A percentile compares a stretch with the other conserved stretches of the same genome.
Conservation (phyloP, 192 early-diverging fungal species). For the Gryganskiella cystojenkinii region DNA sequence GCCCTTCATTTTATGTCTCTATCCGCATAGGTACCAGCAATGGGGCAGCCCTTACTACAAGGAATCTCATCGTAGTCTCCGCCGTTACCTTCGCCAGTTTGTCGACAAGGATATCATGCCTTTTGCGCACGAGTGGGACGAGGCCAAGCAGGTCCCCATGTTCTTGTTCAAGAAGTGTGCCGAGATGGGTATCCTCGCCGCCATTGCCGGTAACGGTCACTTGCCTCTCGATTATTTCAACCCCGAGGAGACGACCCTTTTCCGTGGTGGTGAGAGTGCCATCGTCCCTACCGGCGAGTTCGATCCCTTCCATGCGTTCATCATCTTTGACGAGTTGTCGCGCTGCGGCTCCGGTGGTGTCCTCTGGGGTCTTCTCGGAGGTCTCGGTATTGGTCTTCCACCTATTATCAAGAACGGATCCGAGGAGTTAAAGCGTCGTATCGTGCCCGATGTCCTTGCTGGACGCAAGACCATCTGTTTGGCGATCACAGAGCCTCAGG, state of each 20-base stretch:
- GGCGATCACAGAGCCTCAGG: conserved; percentile 82
- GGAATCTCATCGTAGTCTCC: conserved; percentile 72
- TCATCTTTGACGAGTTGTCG: conserved; percentile 82
- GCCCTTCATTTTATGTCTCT: not conserved
- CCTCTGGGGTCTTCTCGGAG: conserved; percentile 82
- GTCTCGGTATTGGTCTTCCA: conserved; percentile 80
- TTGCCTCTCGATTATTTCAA: conserved; percentile 41
- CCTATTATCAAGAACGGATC: conserved; percentile 78
- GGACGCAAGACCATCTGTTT: conserved; percentile 85
- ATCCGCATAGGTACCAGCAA: conserved; percentile 58
- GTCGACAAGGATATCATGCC: conserved; percentile 87
- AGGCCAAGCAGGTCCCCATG: conserved; percentile 80
- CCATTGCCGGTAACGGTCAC: conserved; percentile 62
- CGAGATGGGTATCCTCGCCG: conserved; percentile 77
- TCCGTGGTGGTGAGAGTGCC: conserved; percentile 45
- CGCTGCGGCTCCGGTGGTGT: conserved; percentile 86
- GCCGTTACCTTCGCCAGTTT: conserved; percentile 72
- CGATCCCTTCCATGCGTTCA: conserved; percentile 77
- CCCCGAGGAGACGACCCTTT: conserved; percentile 28
- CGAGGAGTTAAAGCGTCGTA: conserved; percentile 72
- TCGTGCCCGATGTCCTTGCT: conserved; percentile 71
- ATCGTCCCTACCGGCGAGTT: conserved; percentile 64
- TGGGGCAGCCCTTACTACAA: conserved; percentile 84
- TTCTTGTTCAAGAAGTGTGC: conserved; percentile 79
- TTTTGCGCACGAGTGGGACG: conserved; percentile 84